Percentiles rank a stretch among this genome's conserved stretches.
These are phyloP conservation scores for Botryotinia convoluta DNA, from an alignment of 2,329 filamentous ascomycete species.

Conservation along the genomic window DNA sequence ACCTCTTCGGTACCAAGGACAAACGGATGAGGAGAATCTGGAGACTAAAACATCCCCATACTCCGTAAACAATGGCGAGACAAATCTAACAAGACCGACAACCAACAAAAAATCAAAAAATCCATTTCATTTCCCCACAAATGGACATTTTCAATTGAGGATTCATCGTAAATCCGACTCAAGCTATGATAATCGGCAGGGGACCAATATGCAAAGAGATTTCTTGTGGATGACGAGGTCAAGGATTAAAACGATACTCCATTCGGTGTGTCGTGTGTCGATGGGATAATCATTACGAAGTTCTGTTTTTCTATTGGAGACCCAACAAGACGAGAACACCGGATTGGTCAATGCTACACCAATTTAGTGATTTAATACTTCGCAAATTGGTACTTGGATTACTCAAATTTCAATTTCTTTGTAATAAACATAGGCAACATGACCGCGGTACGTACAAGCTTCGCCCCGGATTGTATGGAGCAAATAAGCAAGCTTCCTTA, in stretches of 20 bases:
- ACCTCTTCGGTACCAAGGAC: background rate
- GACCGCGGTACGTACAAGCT: background rate
- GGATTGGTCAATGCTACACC: conserved; percentile 1
- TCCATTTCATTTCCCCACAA: conserved; percentile 2
- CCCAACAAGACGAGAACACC: background rate
- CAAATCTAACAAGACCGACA: background rate
- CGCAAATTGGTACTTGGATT: background rate
- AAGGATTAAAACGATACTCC: conserved; percentile 5
- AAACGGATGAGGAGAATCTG: background rate
- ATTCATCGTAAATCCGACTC: background rate
- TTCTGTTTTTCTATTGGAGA: background rate
- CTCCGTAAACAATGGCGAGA: background rate
- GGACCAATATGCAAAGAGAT: background rate
- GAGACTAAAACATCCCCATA: background rate
- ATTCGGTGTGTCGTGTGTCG: background rate
- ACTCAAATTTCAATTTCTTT: background rate
- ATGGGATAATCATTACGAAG: background rate
- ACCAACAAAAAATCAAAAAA: background rate
- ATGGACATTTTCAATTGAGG: background rate
- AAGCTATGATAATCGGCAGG: background rate
- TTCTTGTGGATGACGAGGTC: background rate
- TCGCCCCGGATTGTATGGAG: background rate
- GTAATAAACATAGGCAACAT: background rate
- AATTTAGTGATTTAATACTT: background rate
- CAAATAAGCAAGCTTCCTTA: background rate